A percentile compares a stretch with the other conserved stretches of the same genome.
Conservation (phyloP, 306 rosid species). For the Trifolium repens region DNA sequence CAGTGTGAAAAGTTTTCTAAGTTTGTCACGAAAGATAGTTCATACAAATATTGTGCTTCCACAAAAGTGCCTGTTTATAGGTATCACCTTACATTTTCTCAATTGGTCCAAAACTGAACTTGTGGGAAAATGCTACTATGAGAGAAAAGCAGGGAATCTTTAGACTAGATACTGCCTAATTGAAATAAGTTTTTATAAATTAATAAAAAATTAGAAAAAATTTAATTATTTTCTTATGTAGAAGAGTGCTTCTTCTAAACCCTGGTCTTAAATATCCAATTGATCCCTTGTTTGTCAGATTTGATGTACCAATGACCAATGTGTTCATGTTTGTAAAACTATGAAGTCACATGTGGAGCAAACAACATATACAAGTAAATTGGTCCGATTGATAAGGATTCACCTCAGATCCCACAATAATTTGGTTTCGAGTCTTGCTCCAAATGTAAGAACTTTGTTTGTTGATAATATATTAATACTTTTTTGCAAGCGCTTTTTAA, state of each 20-base stretch:
- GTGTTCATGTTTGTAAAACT: too few relatives aligned
- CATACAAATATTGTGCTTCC: conserved; percentile 33
- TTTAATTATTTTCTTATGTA: too few relatives aligned
- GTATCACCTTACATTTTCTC: conserved; percentile 18
- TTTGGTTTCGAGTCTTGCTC: neutral
- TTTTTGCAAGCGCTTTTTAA: too few relatives aligned
- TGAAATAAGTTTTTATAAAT: neutral
- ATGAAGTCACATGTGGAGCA: too few relatives aligned
- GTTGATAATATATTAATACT: neutral
- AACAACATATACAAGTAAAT: neutral
- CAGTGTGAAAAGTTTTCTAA: conserved; percentile 1
- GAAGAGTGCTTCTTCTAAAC: too few relatives aligned
- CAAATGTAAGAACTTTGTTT: neutral
- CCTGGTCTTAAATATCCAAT: too few relatives aligned
- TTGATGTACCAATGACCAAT: too few relatives aligned
- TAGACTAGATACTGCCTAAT: neutral
- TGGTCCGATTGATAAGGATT: neutral
- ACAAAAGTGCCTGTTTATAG: neutral
- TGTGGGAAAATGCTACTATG: too few relatives aligned
- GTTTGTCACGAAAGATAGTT: conserved; percentile 32
- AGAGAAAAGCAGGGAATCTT: neutral
- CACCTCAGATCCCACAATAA: neutral
- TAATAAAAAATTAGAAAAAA: too few relatives aligned
- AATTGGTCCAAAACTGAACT: neutral
- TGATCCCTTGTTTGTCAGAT: too few relatives aligned